Evolutionary conservation across 2,329 filamentous ascomycete genomes (phyloP).

Genomic region (Helicocarpus griseus): DNA sequence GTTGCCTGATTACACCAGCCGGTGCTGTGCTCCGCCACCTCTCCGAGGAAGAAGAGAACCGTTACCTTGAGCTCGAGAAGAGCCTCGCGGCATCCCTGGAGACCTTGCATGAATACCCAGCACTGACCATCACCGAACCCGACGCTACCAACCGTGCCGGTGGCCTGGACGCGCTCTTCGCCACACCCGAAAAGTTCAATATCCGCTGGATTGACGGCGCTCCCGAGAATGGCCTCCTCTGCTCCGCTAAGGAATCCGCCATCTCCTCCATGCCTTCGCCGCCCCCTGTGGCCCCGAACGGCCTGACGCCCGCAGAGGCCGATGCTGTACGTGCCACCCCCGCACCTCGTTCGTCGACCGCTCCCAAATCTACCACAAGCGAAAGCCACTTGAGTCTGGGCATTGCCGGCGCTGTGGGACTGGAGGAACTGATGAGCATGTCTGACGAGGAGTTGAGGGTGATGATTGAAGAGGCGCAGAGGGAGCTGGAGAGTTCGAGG

Average conservation of each 20-base stretch:
- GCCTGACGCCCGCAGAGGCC: constrained; percentile 27
- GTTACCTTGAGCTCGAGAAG: constrained; percentile 36
- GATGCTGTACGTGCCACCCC: constrained; percentile 19
- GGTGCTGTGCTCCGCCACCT: constrained; percentile 37
- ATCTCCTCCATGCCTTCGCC: constrained; percentile 13
- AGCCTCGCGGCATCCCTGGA: constrained; percentile 22
- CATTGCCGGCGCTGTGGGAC: no score
- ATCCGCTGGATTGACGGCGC: constrained; percentile 34
- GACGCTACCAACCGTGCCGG: constrained; percentile 36
- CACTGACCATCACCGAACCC: constrained; percentile 26
- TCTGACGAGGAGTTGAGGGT: constrained; percentile 31
- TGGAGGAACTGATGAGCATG: constrained; percentile 34
- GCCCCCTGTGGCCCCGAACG: constrained; percentile 16
- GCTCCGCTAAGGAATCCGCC: constrained; percentile 17
- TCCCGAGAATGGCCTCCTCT: constrained; percentile 17
- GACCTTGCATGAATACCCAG: constrained; percentile 30
- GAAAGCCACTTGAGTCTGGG: constrained; percentile 24
- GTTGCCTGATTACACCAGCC: constrained; percentile 36
- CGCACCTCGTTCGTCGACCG: constrained; percentile 1
- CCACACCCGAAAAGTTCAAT: constrained; percentile 36
- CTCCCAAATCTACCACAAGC: constrained; percentile 26
- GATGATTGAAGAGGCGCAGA: constrained; percentile 34
- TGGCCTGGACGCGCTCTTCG: constrained; percentile 36
- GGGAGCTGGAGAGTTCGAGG: constrained; percentile 63
- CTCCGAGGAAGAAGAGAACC: constrained; percentile 36